A percentile compares a stretch with the other conserved stretches of the same genome.
Conservation (phyloP, 176 grass and related monocot species). For the Oryza officinalis region DNA sequence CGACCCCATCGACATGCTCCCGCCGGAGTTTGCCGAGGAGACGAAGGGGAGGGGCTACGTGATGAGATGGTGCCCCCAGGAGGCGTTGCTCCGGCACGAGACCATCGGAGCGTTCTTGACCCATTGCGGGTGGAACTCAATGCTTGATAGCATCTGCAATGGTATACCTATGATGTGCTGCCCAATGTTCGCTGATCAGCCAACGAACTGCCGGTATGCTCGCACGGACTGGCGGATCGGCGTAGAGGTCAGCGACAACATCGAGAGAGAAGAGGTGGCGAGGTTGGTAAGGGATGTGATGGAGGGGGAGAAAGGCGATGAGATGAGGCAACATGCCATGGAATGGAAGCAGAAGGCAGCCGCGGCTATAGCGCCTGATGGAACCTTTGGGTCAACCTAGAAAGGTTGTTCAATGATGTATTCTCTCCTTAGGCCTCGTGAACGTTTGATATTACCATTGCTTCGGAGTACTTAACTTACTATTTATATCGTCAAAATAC, state of each 20-base stretch:
- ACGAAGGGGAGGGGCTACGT: not conserved
- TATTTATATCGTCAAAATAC: too few species aligned
- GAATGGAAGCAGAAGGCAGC: not conserved
- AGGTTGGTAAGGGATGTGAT: not conserved
- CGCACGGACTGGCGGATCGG: conserved; percentile 32
- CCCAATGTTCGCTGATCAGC: not conserved
- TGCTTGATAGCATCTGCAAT: conserved; percentile 2
- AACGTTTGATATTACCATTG: too few species aligned
- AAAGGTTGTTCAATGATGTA: conserved; percentile 14
- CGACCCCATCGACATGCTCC: too few species aligned
- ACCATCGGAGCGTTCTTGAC: conserved; percentile 35
- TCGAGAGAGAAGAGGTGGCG: not conserved
- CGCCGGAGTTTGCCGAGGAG: too few species aligned
- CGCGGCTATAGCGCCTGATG: not conserved
- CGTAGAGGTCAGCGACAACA: not conserved
- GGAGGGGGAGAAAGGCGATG: not conserved
- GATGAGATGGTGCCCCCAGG: conserved; percentile 48
- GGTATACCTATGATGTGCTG: too few species aligned
- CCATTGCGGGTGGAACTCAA: conserved; percentile 62
- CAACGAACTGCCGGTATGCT: conserved; percentile 10
- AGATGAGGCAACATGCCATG: not conserved
- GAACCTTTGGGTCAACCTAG: conserved; percentile 10
- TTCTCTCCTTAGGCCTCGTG: not conserved
- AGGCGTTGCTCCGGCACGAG: conserved; percentile 37
- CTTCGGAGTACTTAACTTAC: too few species aligned